Conservation (phyloP, 495 filamentous ascomycete species). For the Stereocaulon alpinum region DNA sequence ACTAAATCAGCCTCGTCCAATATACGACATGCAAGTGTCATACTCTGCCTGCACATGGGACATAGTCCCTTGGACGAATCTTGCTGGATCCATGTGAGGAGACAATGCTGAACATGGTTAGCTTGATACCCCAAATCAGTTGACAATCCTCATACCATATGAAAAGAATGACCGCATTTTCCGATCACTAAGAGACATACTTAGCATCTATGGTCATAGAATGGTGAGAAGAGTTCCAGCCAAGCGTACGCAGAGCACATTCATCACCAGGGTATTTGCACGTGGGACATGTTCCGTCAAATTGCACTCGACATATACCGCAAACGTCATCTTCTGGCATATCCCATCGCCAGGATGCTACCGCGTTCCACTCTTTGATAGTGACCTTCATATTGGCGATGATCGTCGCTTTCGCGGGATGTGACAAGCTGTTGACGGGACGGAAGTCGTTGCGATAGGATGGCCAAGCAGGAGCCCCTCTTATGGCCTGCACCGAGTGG, state of each 20-base stretch:
- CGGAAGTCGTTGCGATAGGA: too few relatives aligned
- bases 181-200: constrained; percentile 58
- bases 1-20: background rate
- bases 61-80: constrained; percentile 89
- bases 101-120: constrained; percentile 63
- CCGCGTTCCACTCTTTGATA: constrained; percentile 84
- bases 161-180: constrained; percentile 93
- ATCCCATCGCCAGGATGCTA: constrained; percentile 96
- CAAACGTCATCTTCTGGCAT: constrained; percentile 97
- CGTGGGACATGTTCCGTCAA: constrained; percentile 92
- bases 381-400: constrained; percentile 69
- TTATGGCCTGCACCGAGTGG: too few relatives aligned
- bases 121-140: background rate
- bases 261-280: constrained; percentile 98
- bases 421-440: too few relatives aligned
- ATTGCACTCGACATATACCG: constrained; percentile 95
- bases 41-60: constrained; percentile 96
- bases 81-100: constrained; percentile 90
- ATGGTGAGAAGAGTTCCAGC: background rate
- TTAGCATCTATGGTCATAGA: background rate
- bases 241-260: constrained; percentile 67
- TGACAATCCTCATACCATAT: constrained; percentile 58
- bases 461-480: too few relatives aligned
- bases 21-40: constrained; percentile 24
- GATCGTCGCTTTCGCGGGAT: too few relatives aligned